Evolutionary conservation across 257 asterid species (phyloP).

Genomic region (Cordia subcordata): DNA sequence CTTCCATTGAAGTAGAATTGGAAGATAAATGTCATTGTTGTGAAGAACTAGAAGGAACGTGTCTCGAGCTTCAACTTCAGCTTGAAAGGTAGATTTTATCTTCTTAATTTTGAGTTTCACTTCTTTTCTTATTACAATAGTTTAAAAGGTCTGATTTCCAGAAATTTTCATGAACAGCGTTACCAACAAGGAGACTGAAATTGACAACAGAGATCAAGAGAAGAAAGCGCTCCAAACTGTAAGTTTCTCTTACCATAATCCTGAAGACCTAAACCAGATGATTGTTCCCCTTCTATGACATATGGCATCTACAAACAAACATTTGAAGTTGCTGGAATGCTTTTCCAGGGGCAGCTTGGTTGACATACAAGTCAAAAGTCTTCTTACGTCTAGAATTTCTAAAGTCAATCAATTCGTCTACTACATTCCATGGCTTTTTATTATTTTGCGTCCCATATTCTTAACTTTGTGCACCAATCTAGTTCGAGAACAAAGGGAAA

Average conservation of each 20-base stretch:
- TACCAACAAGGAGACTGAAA: conserved; percentile 24
- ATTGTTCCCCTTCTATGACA: background rate
- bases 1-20: conserved; percentile 63
- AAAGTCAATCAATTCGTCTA: no score
- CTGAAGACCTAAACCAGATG: background rate
- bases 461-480: no score
- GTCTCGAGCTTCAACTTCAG: conserved; percentile 83
- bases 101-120: background rate
- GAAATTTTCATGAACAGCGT: conserved; percentile 27
- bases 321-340: no score
- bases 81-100: conserved; percentile 59
- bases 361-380: no score
- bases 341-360: no score
- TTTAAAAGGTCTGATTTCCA: background rate
- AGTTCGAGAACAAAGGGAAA: no score
- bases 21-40: conserved; percentile 59
- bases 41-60: conserved; percentile 67
- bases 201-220: conserved; percentile 35
- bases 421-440: no score
- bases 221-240: conserved; percentile 51
- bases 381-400: no score
- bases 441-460: no score
- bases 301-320: background rate
- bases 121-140: background rate
- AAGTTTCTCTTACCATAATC: conserved; percentile 25